These are phyloP conservation scores for Verticillium isaacii DNA, from an alignment of 2,329 filamentous ascomycete species.

Conservation along the genomic window DNA sequence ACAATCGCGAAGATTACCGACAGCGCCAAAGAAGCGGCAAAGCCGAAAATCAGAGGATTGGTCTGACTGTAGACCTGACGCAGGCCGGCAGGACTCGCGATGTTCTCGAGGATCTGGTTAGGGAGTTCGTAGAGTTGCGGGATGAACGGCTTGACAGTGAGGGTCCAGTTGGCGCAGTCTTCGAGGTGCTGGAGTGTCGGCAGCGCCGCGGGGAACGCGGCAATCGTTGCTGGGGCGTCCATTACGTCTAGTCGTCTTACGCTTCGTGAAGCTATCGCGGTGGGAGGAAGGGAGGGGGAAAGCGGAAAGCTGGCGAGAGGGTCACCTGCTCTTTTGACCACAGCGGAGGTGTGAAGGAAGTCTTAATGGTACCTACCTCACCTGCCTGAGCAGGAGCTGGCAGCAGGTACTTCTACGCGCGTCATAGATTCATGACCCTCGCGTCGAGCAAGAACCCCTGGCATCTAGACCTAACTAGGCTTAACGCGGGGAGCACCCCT, in stretches of 20 bases:
- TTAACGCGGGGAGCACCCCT: neutral
- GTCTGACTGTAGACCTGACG: constrained; percentile 73
- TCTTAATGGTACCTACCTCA: neutral
- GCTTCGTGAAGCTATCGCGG: neutral
- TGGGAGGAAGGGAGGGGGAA: neutral
- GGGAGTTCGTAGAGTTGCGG: constrained; percentile 68
- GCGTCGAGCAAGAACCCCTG: neutral
- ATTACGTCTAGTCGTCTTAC: neutral
- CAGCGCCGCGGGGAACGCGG: constrained; percentile 42
- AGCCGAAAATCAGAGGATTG: constrained; percentile 75
- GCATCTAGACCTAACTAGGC: neutral
- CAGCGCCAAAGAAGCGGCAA: constrained; percentile 68
- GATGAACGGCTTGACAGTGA: constrained; percentile 71
- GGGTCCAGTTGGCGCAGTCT: constrained; percentile 72
- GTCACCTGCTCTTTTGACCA: neutral
- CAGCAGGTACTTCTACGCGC: neutral
- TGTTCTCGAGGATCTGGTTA: constrained; percentile 53
- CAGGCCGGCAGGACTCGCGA: constrained; percentile 57
- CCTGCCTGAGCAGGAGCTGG: neutral
- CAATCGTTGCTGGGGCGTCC: neutral
- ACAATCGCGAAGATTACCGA: constrained; percentile 66
- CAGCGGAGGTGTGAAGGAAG: neutral
- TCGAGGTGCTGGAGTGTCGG: constrained; percentile 64
- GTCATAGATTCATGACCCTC: neutral
- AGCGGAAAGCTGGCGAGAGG: neutral